These are phyloP conservation scores for Flaveria ramosissima DNA, from an alignment of 129 eudicot species.

Conservation along the genomic window DNA sequence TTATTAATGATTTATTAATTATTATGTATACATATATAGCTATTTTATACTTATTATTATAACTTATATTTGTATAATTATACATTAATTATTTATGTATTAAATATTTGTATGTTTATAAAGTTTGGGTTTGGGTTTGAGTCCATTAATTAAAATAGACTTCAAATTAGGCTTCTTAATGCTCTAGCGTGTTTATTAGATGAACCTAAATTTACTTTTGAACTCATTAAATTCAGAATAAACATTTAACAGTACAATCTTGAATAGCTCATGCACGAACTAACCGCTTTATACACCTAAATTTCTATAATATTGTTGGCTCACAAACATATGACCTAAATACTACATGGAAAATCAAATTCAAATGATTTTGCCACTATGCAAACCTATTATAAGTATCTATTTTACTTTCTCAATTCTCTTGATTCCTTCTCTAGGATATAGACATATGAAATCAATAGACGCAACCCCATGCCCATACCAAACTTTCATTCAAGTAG, in stretches of 20 bases:
- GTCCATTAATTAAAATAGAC: no score
- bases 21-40: no score
- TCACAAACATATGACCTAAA: not conserved
- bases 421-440: constrained; percentile 34
- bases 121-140: no score
- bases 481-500: constrained; percentile 42
- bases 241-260: not conserved
- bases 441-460: constrained; percentile 33
- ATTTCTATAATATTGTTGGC: not conserved
- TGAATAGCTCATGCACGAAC: not conserved
- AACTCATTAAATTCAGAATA: not conserved
- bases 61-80: no score
- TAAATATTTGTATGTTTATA: no score
- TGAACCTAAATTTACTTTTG: not conserved
- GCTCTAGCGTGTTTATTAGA: not conserved
- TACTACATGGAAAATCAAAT: not conserved
- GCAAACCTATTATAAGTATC: constrained; percentile 15
- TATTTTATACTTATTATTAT: no score
- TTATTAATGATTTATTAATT: no score
- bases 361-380: constrained; percentile 14
- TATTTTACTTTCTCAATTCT: constrained; percentile 20
- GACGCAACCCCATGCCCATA: constrained; percentile 37
- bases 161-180: no score
- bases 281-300: not conserved
- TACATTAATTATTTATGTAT: no score